Conservation (phyloP, 345 rosid genomes). For the rapeseed (Brassica napus) region DNA sequence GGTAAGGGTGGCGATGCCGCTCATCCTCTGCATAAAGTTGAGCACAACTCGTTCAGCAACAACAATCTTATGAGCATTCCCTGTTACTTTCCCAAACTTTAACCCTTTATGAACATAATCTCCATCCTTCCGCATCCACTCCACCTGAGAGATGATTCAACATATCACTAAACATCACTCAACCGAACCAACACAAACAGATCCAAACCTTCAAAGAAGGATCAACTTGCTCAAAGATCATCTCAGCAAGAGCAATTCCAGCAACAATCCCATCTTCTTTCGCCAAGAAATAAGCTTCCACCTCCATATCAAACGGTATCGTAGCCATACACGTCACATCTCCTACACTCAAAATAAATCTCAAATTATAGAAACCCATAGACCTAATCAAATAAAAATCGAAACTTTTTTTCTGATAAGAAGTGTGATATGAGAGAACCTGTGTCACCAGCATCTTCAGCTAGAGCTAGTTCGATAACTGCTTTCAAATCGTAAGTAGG, state of each 20-base stretch:
- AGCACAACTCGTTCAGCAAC: slow-evolving; percentile 90
- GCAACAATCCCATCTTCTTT: slow-evolving; percentile 93
- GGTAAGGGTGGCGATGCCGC: slow-evolving; percentile 95
- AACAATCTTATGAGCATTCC: slow-evolving; percentile 80
- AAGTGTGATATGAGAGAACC: slow-evolving; percentile 45
- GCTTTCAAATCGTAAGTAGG: slow-evolving; percentile 87
- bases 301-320: slow-evolving; percentile 78
- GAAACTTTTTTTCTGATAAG: background rate
- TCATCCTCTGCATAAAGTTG: slow-evolving; percentile 98
- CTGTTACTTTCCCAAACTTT: slow-evolving; percentile 91
- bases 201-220: slow-evolving; percentile 68
- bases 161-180: background rate
- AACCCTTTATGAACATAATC: slow-evolving; percentile 79
- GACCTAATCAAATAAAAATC: slow-evolving; percentile 7
- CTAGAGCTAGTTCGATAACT: slow-evolving; percentile 66
- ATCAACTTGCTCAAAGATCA: slow-evolving; percentile 87
- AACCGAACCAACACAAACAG: background rate
- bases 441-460: slow-evolving; percentile 92
- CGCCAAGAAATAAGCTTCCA: slow-evolving; percentile 87
- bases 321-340: slow-evolving; percentile 96
- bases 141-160: slow-evolving; percentile 50
- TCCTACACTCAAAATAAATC: slow-evolving; percentile 47
- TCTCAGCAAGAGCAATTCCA: slow-evolving; percentile 76
- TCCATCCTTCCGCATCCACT: slow-evolving; percentile 85
- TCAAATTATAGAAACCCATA: slow-evolving; percentile 7